A percentile compares a stretch with the other conserved stretches of the same genome.
Evolutionary conservation across 805 yeast genomes (phyloP).

Genomic region (Yamadazyma olivae): DNA sequence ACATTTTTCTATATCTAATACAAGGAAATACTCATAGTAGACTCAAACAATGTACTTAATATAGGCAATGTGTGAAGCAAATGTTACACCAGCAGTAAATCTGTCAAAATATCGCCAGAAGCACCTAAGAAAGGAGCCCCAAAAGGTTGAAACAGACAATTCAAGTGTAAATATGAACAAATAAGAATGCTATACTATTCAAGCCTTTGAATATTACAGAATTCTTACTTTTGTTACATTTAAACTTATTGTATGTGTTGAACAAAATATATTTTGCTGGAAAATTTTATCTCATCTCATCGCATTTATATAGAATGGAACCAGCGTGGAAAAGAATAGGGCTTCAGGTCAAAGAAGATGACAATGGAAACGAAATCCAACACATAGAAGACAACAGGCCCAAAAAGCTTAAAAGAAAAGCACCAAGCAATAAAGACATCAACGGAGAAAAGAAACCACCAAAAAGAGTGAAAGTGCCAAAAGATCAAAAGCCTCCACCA

Average conservation of each 20-base stretch:
- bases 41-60: conserved; percentile 47
- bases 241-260: too few species aligned
- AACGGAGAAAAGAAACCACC: conserved; percentile 50
- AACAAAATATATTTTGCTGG: too few species aligned
- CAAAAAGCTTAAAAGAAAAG: conserved; percentile 29
- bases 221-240: too few species aligned
- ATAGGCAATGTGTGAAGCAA: conserved; percentile 30
- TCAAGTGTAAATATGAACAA: too few species aligned
- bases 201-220: too few species aligned
- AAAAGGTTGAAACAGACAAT: neutral
- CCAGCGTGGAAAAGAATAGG: conserved; percentile 89
- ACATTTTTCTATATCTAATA: conserved; percentile 45
- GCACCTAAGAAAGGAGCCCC: neutral
- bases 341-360: conserved; percentile 51
- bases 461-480: conserved; percentile 68
- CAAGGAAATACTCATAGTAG: conserved; percentile 30
- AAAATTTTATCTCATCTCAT: conserved; percentile 5
- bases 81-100: conserved; percentile 8
- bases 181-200: too few species aligned
- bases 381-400: conserved; percentile 32
- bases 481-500: conserved; percentile 62
- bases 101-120: conserved; percentile 14
- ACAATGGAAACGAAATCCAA: conserved; percentile 42
- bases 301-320: conserved; percentile 9
- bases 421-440: neutral